A percentile compares a stretch with the other conserved stretches of the same genome.
These are phyloP conservation scores for Lumnitzera littorea DNA, from an alignment of 345 rosid species.

Conservation along the genomic window DNA sequence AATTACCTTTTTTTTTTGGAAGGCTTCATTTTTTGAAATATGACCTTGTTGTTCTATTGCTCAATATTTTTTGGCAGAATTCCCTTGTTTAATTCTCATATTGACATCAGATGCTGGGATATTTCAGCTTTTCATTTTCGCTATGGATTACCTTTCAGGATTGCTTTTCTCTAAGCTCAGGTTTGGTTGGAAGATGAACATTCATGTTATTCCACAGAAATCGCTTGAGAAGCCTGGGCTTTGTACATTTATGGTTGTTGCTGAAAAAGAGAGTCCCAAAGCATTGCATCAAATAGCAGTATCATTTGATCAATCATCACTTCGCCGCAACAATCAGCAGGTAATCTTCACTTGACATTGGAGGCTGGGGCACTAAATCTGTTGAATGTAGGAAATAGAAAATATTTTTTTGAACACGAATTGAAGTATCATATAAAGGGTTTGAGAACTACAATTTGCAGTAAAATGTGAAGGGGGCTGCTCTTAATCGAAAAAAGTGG, in stretches of 20 bases:
- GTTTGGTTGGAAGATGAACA: constrained; percentile 71
- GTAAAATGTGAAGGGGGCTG: too few relatives aligned
- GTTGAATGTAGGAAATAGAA: too few relatives aligned
- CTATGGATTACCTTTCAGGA: constrained; percentile 31
- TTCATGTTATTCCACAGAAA: constrained; percentile 53
- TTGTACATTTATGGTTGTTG: constrained; percentile 69
- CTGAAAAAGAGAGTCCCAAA: constrained; percentile 49
- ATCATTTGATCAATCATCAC: constrained; percentile 34
- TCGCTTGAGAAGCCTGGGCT: constrained; percentile 40
- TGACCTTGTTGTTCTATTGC: not conserved
- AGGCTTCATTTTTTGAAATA: not conserved
- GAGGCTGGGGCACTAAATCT: too few relatives aligned
- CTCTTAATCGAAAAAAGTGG: not conserved
- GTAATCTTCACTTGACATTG: constrained; percentile 19
- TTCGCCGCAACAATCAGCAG: constrained; percentile 42
- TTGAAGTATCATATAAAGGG: too few relatives aligned
- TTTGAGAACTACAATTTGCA: too few relatives aligned
- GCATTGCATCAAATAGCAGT: constrained; percentile 41
- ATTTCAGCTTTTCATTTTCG: not conserved
- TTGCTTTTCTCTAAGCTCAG: constrained; percentile 78
- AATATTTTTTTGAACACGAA: too few relatives aligned
- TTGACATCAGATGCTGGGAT: not conserved
- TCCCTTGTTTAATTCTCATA: not conserved
- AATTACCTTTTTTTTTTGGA: constrained; percentile 2
- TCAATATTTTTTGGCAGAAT: not conserved